Base-by-base conservation (phyloP, 441 rosid genomes). In the Mallotus japonicus region DNA sequence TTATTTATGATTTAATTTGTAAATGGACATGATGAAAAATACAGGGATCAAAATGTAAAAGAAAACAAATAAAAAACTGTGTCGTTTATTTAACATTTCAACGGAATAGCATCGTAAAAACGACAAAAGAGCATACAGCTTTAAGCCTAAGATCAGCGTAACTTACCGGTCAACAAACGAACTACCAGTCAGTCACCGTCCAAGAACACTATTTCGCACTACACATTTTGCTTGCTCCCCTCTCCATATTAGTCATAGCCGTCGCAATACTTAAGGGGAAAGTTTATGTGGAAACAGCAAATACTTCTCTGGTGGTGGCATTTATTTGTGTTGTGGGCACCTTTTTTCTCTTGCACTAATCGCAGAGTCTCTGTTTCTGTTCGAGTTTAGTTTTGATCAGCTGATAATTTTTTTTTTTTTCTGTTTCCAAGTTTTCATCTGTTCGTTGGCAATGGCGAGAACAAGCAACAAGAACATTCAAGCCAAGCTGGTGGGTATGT, bases 401-500 rank as follows among this genome's bases (percentile, higher is more conserved):
- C 10, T 42, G 37, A 8, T 14, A 15, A 34, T 69, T 1, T 28
- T 28, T 28, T 28, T 28, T 28, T 28, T 69, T 22, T 7, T 65
- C 60, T 65, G 34, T 81, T 22, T 63, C 56, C 40, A 54, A 60
- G 62, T 69, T 66, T 37, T 74, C 67, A 67, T 76, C 76, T 49
- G 40, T 37, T 37, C 15, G 22, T 65, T 13, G 47, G 24, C 61
- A 40, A 59, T 85, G 92, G 88, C 86, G 6, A 83, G 89, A 71
- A 74, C 87, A 0, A 79, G 88, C 73, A 84, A 76, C 87, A 90
- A 83, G 81, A 90, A 86, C 83, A 79, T 87, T 75, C 96, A 90
- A 85, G 96, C 93, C 87, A 90, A 90, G 84, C 93, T 90, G 96
- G 96, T 90, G 83, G 91, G 90, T 87, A 90, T 81, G 90, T 86